Percentiles rank a stretch among this genome's conserved stretches.
Conservation (phyloP, 257 asterid genomes). For the Leptodermis oblonga region DNA sequence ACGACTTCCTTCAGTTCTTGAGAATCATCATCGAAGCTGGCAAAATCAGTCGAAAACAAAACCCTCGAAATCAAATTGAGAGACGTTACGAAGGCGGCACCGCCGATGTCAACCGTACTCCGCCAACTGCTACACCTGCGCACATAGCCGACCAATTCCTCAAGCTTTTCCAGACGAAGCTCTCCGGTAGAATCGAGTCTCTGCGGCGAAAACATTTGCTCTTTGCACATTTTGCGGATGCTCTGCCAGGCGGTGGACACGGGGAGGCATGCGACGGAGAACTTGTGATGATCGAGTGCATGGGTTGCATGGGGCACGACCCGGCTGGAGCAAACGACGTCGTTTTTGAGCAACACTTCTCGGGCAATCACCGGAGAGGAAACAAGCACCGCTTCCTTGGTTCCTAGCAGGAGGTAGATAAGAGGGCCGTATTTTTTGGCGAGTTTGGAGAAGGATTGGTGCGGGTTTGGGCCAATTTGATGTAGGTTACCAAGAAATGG, state of each 20-base stretch:
- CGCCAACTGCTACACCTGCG: not conserved
- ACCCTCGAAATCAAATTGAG: slow-evolving; percentile 21
- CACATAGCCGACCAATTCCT: slow-evolving; percentile 7
- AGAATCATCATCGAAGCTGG: slow-evolving; percentile 7
- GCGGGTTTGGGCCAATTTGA: slow-evolving; percentile 18
- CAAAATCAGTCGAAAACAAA: slow-evolving; percentile 22
- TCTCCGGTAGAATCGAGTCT: slow-evolving; percentile 15
- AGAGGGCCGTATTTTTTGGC: slow-evolving; percentile 33
- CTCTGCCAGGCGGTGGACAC: slow-evolving; percentile 17
- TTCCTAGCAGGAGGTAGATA: slow-evolving; percentile 31
- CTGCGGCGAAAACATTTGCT: slow-evolving; percentile 12
- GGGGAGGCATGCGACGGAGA: slow-evolving; percentile 14
- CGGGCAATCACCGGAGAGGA: slow-evolving; percentile 24
- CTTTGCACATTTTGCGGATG: slow-evolving; percentile 20
- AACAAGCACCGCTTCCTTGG: slow-evolving; percentile 13
- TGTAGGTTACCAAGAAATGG: slow-evolving; percentile 22
- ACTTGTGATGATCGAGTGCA: slow-evolving; percentile 3
- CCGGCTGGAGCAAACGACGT: slow-evolving; percentile 11
- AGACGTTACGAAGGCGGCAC: slow-evolving; percentile 17
- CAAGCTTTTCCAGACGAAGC: slow-evolving; percentile 30
- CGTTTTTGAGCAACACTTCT: slow-evolving; percentile 26
- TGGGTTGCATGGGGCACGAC: not conserved
- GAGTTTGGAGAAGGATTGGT: slow-evolving; percentile 15
- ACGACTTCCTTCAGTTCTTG: slow-evolving; percentile 22
- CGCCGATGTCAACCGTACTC: slow-evolving; percentile 13